Evolutionary conservation across 2,329 filamentous ascomycete genomes (phyloP).

Genomic region (Epichloe bromicola): DNA sequence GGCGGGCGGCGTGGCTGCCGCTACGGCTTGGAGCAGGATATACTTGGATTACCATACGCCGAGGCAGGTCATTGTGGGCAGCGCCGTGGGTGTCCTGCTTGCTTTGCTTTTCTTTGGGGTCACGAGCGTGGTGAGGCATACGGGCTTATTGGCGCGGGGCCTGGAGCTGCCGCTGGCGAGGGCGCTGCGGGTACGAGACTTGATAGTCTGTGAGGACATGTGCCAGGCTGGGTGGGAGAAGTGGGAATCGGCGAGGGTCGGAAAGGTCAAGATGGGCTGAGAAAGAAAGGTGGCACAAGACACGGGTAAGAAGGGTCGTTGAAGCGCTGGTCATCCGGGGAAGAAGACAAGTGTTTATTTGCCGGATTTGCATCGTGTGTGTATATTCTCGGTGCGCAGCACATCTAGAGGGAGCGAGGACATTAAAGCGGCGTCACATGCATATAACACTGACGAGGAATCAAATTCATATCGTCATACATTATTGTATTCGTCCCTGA

Average conservation of each 20-base stretch:
- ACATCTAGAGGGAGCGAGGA: too few species aligned
- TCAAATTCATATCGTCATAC: not conserved
- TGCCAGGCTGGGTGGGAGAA: conserved; percentile 88
- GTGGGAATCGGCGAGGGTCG: conserved; percentile 51
- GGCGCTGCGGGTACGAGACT: conserved; percentile 63
- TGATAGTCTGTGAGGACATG: conserved; percentile 78
- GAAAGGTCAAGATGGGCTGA: conserved; percentile 13
- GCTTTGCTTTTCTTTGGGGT: conserved; percentile 68
- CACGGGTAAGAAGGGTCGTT: too few species aligned
- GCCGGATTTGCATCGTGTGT: too few species aligned
- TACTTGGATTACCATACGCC: conserved; percentile 90
- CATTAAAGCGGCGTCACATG: too few species aligned
- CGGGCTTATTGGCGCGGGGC: conserved; percentile 59
- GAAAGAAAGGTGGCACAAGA: not conserved
- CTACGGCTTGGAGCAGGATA: conserved; percentile 69
- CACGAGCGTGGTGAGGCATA: conserved; percentile 52
- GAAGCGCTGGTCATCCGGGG: too few species aligned
- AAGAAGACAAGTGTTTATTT: too few species aligned
- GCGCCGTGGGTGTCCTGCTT: conserved; percentile 53
- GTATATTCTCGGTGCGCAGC: too few species aligned
- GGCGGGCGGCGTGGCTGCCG: conserved; percentile 46
- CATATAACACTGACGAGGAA: not conserved
- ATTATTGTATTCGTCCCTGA: too few species aligned
- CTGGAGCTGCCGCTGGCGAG: conserved; percentile 52
- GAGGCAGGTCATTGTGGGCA: conserved; percentile 75